Conservation (phyloP, 805 yeast species). For the Zygosaccharomyces bailii region DNA sequence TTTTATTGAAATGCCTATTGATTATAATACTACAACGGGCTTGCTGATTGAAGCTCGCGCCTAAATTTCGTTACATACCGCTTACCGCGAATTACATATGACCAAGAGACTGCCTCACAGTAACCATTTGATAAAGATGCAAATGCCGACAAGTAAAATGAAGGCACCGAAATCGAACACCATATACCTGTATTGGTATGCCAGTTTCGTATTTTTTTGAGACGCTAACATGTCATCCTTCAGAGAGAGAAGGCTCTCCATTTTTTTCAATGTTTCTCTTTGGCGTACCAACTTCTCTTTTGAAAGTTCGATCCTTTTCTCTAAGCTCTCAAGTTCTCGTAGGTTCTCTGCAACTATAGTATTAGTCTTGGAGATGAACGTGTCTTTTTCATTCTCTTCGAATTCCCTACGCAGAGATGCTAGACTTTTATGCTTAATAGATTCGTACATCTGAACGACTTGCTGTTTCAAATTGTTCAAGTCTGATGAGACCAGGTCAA, state of each 20-base stretch:
- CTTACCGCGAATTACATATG: background rate
- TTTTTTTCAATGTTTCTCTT: conserved; percentile 27
- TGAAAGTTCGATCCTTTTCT: conserved; percentile 27
- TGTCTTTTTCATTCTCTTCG: conserved; percentile 23
- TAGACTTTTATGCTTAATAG: conserved; percentile 32
- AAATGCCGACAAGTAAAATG: conserved; percentile 5
- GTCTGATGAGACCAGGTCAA: conserved; percentile 24
- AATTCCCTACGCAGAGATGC: conserved; percentile 31
- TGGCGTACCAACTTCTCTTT: conserved; percentile 22
- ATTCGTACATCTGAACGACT: conserved; percentile 26
- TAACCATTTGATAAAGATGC: conserved; percentile 11
- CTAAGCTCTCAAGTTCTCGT: conserved; percentile 29
- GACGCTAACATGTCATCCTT: conserved; percentile 20
- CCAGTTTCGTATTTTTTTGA: conserved; percentile 17
- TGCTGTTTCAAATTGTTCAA: conserved; percentile 31
- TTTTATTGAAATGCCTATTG: background rate
- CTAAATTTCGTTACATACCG: background rate
- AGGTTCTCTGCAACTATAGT: conserved; percentile 18
- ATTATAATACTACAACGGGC: background rate
- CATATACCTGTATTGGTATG: conserved; percentile 18
- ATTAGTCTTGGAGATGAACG: conserved; percentile 26
- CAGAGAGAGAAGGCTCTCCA: conserved; percentile 26
- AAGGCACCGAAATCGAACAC: conserved; percentile 15
- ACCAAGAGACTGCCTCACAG: background rate
- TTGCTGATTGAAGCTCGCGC: conserved; percentile 1